A percentile compares a stretch with the other conserved stretches of the same genome.
Conservation (phyloP, 2,329 filamentous ascomycete species). For the Biscogniauxia sp. region DNA sequence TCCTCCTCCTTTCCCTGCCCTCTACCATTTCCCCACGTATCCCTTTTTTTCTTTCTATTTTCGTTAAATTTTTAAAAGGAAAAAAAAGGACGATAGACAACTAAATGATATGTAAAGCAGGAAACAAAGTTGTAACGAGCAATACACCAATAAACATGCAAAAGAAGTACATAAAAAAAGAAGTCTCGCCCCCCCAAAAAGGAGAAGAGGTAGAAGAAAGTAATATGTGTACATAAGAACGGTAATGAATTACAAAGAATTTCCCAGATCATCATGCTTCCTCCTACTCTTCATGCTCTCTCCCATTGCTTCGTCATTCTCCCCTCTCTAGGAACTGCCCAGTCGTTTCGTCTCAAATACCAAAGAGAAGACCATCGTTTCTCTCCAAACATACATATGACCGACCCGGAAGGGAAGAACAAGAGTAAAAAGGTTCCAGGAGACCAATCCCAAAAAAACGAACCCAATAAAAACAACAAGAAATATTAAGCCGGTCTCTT, state of each 20-base stretch:
- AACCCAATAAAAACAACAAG: too few relatives aligned
- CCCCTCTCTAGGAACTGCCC: too few relatives aligned
- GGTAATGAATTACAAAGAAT: conserved; percentile 18
- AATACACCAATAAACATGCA: background rate
- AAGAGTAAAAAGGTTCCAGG: background rate
- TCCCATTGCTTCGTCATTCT: background rate
- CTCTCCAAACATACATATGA: too few relatives aligned
- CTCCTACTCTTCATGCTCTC: background rate
- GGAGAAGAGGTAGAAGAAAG: conserved; percentile 7
- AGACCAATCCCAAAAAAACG: too few relatives aligned
- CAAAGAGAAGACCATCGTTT: background rate
- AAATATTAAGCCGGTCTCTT: background rate
- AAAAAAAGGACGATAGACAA: too few relatives aligned
- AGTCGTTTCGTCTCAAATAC: background rate
- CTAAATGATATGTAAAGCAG: too few relatives aligned
- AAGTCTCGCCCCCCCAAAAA: background rate
- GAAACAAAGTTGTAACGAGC: too few relatives aligned
- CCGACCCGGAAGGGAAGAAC: background rate
- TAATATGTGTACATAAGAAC: conserved; percentile 20
- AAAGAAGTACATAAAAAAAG: background rate
- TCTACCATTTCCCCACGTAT: too few relatives aligned
- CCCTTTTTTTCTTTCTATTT: background rate
- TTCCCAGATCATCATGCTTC: background rate
- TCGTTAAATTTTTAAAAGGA: conserved; percentile 1
- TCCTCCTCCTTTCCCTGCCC: too few relatives aligned